Evolutionary conservation across 306 rosid genomes (phyloP).

Genomic region (Begonia masoniana): DNA sequence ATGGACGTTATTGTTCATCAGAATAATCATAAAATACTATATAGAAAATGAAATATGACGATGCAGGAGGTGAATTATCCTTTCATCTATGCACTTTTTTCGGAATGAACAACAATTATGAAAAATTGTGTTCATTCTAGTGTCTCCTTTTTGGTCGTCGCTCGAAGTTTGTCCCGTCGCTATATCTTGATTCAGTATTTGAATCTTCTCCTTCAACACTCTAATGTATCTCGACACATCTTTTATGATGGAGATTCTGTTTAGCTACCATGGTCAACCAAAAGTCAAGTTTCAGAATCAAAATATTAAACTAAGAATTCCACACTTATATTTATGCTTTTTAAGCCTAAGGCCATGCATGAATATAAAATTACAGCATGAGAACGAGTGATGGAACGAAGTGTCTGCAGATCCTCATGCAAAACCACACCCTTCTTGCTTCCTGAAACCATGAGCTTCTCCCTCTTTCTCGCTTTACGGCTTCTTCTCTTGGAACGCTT

Average conservation of each 20-base stretch:
- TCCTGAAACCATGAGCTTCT: constrained; percentile 54
- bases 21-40: too few species aligned
- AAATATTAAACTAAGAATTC: not conserved
- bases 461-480: too few species aligned
- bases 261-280: constrained; percentile 36
- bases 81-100: too few species aligned
- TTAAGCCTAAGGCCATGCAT: too few species aligned
- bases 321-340: not conserved
- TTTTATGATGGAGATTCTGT: constrained; percentile 56
- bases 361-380: constrained; percentile 63
- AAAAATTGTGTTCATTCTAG: too few species aligned
- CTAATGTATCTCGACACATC: constrained; percentile 86
- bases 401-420: constrained; percentile 91
- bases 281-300: not conserved
- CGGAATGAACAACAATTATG: too few species aligned
- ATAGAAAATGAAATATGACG: too few species aligned
- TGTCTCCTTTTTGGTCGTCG: too few species aligned
- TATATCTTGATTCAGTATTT: constrained; percentile 61
- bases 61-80: too few species aligned
- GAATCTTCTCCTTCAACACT: constrained; percentile 72
- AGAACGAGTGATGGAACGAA: constrained; percentile 94
- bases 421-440: constrained; percentile 70
- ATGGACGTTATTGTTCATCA: too few species aligned
- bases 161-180: too few species aligned
- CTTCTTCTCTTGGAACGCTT: too few species aligned